Base-by-base conservation (phyloP, 208 protist species). In the Sergeia podlipaevii region DNA sequence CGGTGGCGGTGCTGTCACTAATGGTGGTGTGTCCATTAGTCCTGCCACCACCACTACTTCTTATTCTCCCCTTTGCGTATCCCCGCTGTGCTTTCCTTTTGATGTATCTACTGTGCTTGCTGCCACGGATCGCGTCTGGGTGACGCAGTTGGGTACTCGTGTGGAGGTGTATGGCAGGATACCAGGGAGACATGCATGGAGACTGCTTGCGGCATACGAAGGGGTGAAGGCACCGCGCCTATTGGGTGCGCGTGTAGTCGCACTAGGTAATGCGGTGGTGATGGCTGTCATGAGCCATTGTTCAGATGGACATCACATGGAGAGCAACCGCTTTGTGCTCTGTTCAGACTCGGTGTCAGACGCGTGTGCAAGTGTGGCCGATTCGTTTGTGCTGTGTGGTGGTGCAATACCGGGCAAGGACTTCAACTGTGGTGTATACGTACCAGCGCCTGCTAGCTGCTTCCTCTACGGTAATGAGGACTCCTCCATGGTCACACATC, bases 401-500 rank as follows among this genome's bases (percentile, higher is more conserved):
- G 41, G 56, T 10, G 57, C 38, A 2, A 65, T 72, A 17, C 52
- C 65, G 20, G 86, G 86, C 1, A 84, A 87, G 36, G 86, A 93
- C 62, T 85, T 77, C 54, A 93, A 88, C 57, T 61, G 71, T 30
- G 54, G 60, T 5, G 41, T 78, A 7, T 65, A 70, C 60, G 42
- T 83, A 1, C 68, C 67, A 0, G 23, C 43, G 1, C 66, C 69
- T n/a, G 36, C 61, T 5, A 21, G 48, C 8, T 59, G 50, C 8
- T 50, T 88, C 30, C n/a, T 84, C 13, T 65, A 74, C 29, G 86
- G 81, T 17, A 75, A 70, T 52, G 86, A 93, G 46, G 78, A 93
- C 53, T 72, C 76, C 36, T 77, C 65, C 21, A 17, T 93, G 0
- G 60, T 53, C n/a, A 33, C 80, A 8, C 21, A 72, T 11, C 45